These are phyloP conservation scores for Zygnema circumcarinatum DNA, from an alignment of 139 green algal genomes.

Conservation along the genomic window DNA sequence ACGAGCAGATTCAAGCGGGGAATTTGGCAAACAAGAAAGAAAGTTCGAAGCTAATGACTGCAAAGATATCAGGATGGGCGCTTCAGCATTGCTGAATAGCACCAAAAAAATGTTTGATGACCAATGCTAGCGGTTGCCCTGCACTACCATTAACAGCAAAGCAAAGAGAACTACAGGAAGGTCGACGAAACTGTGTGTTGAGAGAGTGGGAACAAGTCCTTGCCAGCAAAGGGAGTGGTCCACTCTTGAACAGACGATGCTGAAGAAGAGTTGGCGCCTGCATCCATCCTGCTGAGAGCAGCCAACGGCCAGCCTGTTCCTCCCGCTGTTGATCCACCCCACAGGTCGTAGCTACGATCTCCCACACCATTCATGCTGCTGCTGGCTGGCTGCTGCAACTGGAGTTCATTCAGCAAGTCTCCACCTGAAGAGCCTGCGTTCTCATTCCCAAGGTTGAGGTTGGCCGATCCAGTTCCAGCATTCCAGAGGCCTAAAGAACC, in stretches of 20 bases:
- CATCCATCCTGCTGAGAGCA: neutral
- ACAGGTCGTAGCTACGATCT: slow-evolving; percentile 7
- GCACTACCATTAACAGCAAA: neutral
- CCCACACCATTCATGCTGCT: neutral
- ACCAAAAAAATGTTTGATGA: neutral
- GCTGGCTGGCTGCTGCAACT: neutral
- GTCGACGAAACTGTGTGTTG: neutral
- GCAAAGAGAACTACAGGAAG: neutral
- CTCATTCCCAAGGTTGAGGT: neutral
- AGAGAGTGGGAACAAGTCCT: slow-evolving; percentile 44
- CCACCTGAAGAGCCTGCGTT: neutral
- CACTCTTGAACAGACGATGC: slow-evolving; percentile 34
- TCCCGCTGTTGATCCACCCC: neutral
- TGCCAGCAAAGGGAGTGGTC: slow-evolving; percentile 52
- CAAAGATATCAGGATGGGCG: neutral
- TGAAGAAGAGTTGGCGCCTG: neutral
- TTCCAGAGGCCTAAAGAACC: neutral
- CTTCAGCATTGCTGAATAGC: neutral
- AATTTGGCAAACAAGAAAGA: neutral
- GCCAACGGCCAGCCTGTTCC: neutral
- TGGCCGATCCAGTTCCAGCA: neutral
- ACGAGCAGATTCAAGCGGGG: too few relatives aligned
- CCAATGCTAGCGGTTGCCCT: neutral
- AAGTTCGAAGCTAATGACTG: neutral
- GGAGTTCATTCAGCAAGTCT: neutral